These are phyloP conservation scores for Stephania cephalantha DNA, from an alignment of 164 flowering plant genomes.

Conservation along the genomic window DNA sequence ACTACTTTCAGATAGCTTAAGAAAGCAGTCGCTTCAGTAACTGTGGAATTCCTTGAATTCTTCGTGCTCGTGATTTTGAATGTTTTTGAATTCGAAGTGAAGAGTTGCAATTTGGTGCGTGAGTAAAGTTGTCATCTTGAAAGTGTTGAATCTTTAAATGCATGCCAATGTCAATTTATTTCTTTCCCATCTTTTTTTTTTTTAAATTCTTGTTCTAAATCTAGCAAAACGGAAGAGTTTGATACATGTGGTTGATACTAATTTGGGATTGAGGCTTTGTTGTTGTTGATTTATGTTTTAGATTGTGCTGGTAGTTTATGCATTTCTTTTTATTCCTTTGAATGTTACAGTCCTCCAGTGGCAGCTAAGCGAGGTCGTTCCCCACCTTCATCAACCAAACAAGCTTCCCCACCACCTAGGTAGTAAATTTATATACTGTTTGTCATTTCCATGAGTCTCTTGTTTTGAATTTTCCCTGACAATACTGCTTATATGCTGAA, in stretches of 20 bases:
- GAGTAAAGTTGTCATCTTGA: neutral
- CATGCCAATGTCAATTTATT: neutral
- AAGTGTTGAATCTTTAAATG: neutral
- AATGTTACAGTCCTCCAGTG: slow-evolving; percentile 36
- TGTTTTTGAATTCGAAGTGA: neutral
- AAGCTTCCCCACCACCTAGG: slow-evolving; percentile 67
- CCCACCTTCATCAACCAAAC: slow-evolving; percentile 52
- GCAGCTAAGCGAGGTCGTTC: slow-evolving; percentile 57
- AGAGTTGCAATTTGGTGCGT: no score
- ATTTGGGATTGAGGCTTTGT: no score
- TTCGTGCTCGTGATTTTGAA: no score
- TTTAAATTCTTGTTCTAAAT: no score
- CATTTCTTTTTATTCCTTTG: neutral
- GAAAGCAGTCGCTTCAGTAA: no score
- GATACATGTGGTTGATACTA: no score
- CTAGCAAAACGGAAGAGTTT: no score
- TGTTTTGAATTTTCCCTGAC: neutral
- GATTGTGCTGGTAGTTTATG: neutral
- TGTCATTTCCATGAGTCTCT: neutral
- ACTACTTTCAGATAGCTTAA: no score
- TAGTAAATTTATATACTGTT: slow-evolving; percentile 33
- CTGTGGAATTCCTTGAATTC: no score
- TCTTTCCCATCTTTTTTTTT: no score
- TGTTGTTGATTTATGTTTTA: neutral
- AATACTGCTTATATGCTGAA: neutral